Percentiles rank a stretch among this genome's conserved stretches.
Evolutionary conservation across 805 yeast species (phyloP).

Genomic region (Lipomyces yamadae): DNA sequence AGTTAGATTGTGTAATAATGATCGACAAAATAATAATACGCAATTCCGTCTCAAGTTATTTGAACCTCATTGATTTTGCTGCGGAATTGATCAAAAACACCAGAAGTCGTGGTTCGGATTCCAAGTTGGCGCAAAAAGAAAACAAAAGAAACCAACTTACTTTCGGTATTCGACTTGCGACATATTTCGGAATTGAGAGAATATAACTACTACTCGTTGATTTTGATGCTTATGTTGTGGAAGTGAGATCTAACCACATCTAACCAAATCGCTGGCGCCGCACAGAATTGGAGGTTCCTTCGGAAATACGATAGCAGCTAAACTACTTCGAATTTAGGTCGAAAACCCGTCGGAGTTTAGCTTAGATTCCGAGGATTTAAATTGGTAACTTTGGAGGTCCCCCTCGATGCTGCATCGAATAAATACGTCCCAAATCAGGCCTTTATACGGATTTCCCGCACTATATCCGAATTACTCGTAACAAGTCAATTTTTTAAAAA

Average conservation of each 20-base stretch:
- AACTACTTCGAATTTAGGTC: no score
- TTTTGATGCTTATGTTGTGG: neutral
- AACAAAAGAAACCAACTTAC: slow-evolving; percentile 11
- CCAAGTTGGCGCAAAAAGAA: neutral
- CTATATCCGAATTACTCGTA: neutral
- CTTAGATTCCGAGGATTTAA: no score
- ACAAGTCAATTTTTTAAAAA: neutral
- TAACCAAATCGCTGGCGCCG: neutral
- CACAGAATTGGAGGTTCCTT: no score
- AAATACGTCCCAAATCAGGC: no score
- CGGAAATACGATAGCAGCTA: no score
- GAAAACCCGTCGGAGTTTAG: no score
- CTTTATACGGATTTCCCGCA: no score
- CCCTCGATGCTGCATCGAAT: no score
- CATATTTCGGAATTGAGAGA: slow-evolving; percentile 11
- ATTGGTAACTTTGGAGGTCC: no score
- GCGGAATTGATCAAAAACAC: no score
- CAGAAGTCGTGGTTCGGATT: neutral
- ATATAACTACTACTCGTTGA: neutral
- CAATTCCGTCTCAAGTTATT: no score
- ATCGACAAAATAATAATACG: neutral
- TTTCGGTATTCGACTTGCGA: slow-evolving; percentile 26
- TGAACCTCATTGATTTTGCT: no score
- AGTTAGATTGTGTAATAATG: slow-evolving; percentile 4
- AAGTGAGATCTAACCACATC: neutral